phyloP scores from a whole-genome alignment of 192 early-diverging fungal species.

The Gamsiella multidivaricata region DNA sequence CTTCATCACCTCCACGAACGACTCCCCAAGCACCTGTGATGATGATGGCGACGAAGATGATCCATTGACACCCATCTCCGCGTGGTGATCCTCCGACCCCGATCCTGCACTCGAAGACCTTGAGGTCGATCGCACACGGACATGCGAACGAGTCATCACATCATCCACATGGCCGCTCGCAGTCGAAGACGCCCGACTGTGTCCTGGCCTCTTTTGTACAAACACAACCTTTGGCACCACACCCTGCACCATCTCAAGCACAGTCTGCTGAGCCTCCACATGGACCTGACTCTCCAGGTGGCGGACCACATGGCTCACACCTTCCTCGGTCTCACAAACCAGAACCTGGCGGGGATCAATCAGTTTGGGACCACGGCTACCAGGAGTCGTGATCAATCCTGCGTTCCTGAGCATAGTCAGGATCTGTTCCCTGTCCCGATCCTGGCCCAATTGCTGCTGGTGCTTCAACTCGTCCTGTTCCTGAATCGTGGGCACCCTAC shows the following conservation, averaged over 20 bases:
- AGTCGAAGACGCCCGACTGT: constrained; percentile 24
- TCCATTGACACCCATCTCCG: neutral
- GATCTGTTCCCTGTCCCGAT: constrained; percentile 68
- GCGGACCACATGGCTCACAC: constrained; percentile 75
- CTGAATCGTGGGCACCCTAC: constrained; percentile 19
- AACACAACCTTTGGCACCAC: constrained; percentile 52
- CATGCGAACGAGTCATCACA: constrained; percentile 44
- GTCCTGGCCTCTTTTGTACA: constrained; percentile 39
- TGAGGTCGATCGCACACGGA: constrained; percentile 24
- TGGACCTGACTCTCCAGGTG: constrained; percentile 75
- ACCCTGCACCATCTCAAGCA: constrained; percentile 54
- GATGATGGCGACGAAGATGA: neutral
- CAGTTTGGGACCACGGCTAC: constrained; percentile 26
- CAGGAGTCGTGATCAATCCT: constrained; percentile 39
- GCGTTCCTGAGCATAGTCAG: constrained; percentile 57
- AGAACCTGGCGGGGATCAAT: constrained; percentile 75
- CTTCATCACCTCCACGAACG: constrained; percentile 49
- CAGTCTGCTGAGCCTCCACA: constrained; percentile 65
- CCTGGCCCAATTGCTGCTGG: constrained; percentile 55
- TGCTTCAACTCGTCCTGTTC: constrained; percentile 41
- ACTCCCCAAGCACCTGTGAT: constrained; percentile 31
- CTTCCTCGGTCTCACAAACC: constrained; percentile 75
- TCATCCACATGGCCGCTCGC: constrained; percentile 13
- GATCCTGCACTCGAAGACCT: constrained; percentile 24
- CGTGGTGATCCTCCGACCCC: constrained; percentile 13